Evolutionary conservation across 768 basidiomycete species (phyloP), one percentile per base, ranked within the genome.

Genomic region (Amanita muscaria): DNA sequence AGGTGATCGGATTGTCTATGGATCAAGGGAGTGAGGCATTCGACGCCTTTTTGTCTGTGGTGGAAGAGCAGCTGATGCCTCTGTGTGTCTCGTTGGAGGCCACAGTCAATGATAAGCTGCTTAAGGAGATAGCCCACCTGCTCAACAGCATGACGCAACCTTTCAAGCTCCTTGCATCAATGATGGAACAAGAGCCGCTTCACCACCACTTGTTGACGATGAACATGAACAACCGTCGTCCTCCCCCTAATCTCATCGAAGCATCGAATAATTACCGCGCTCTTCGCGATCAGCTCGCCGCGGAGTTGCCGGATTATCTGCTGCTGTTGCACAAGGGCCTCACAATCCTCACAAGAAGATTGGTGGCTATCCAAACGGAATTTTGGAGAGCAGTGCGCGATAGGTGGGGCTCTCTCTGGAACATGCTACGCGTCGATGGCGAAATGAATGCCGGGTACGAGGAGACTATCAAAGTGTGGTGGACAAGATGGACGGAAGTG

Each of bases 401-500:
- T 40, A 66, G 73, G 22, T 90, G 88, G 88, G 72, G 68, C 2
- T 80, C 79, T n/a, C 62, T 90, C n/a, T 90, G 88, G 88, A 83
- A 88, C 48, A 84, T 82, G 56, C 62, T 85, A n/a, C 65, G 73
- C 8, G 77, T 83, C 3, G 83, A 84, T 15, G 80, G 79, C 2
- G 80, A 83, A 64, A 60, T 73, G 64, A 80, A 80, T 49, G 78
- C 73, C 1, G 80, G 78, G 5, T 71, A 72, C 4, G 72, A 69
- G 7, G 87, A 88, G 66, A 89, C 88, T 16, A 55, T 79, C 21
- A 67, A 67, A 0, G 82, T 88, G 8, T 90, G 88, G 87, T 67
- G 69, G 56, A 65, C 67, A 30, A 65, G 88, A 12, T 89, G 79
- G 77, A 66, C 58, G 10, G 83, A 84, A 31, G 80, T 86, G 30